Base-by-base conservation (phyloP, 2,329 filamentous ascomycete genomes). In the Venturia nashicola region DNA sequence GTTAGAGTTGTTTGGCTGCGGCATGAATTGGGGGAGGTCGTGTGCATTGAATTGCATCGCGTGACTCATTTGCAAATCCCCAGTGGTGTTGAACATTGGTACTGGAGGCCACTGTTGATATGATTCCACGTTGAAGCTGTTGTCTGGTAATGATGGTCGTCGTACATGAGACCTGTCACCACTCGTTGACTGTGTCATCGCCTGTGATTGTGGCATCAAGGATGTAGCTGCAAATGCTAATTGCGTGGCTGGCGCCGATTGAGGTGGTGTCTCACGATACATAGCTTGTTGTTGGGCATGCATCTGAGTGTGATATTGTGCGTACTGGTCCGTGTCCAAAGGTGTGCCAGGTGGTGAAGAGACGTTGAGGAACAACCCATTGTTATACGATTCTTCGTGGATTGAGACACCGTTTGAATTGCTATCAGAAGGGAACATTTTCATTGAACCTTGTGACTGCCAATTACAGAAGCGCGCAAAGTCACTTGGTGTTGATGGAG, bases 211-310 rank as follows among this genome's bases (percentile, higher is more conserved):
- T 6, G 73, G 72, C 48, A 63, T 63, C 51, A 42, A 8, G 61
- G 74, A 70, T 55, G 67, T 68, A 42, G 73, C 67, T 5, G 71
- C 72, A 65, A 81, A 81, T 57, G 70, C 74, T 67, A 78, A 76
- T 66, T 80, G 78, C n/a, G 74, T 76, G 2, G 79, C 77, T 16
- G 79, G 79, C 44, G 79, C 79, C 34, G 78, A 80, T 66, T 80
- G 78, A 8, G 79, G 79, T 44, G 78, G 78, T 4, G 79, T 79
- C 65, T 79, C 77, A 60, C 76, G 77, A 66, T 66, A 65, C 44
- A 61, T 60, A 20, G 64, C 68, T 34, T 70, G 68, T 32, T 65
- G 61, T 1, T 61, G 64, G 64, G 71, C 74, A 64, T 72, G 69
- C 16, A 44, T n/a, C 11, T 54, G 34, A 23, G 59, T 23, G 14